Base-by-base conservation (phyloP, 352 stramenopile genomes). In the Pythium grandisporangium region DNA sequence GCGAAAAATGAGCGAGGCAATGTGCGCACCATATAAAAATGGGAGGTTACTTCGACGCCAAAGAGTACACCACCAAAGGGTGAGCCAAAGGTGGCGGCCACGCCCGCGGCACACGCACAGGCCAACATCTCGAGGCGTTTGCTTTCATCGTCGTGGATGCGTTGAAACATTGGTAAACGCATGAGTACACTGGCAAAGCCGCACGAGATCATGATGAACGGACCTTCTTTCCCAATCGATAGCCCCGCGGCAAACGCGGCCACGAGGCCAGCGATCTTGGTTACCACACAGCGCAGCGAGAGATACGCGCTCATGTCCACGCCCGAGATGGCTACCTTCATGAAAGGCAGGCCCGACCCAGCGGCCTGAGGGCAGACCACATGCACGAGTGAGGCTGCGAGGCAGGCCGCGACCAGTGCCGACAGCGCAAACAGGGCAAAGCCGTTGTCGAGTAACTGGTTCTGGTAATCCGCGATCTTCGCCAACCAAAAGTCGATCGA, bases 191-290 rank as follows among this genome's bases (percentile, higher is more conserved):
- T 81, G 22, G 79, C 78, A 58, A 94, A 85, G 22, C 70, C 74
- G 42, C 73, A 89, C 8, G 76, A 82, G 48, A 92, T 92, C 73
- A 90, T 88, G 45, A 95, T 87, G 53, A 91, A 93, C 17, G 82
- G 77, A 0, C 82, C 82, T 63, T 94, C 82, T 55, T 88, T 87
- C 30, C 80, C 80, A 45, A 93, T 85, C 16, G 72, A 86, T 1
- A 93, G 49, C 0, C 75, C 79, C 8, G 74, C 78, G 0, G 63
- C 58, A 22, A 81, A 67, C 11, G 63, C 68, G n/a, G 61, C 59
- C 29, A 88, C 56, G 5, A 88, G 46, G 5, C 78, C 78, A 10
- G 81, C 57, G 38, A 85, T 78, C 49, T 91, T 91, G 17, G 68
- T 79, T 42, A 81, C 63, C 21, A 88, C 61, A 33, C 74, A 87